Base-by-base conservation (phyloP, 2,329 filamentous ascomycete species). In the Aspergillus sp. region DNA sequence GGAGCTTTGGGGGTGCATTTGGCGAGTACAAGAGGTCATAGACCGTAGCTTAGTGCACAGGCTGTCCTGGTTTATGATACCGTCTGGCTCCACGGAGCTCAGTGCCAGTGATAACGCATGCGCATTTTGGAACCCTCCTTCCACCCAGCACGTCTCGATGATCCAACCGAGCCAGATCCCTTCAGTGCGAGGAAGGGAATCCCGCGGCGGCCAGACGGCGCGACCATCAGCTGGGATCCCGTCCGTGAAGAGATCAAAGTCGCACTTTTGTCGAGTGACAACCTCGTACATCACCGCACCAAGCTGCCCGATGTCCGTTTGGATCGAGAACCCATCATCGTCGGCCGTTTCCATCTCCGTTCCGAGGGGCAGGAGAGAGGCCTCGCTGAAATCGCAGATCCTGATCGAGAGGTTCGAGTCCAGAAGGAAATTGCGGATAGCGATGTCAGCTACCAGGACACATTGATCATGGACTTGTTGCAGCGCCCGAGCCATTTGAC, bases 271-370 rank as follows among this genome's bases (percentile, higher is more conserved):
- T 14, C 58, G 61, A 36, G 57, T 63, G 7, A 64, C 50, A 10
- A 69, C 53, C 47, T 68, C 62, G 53, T 63, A 70, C 23, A 68
- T 66, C 17, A 65, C 61, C 2, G 59, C 58, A 20, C 61, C 65
- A 17, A 67, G 50, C 44, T 61, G 62, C 13, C 59, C 62, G 46
- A 68, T 63, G 44, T 68, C 65, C 5, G 54, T 65, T 16, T 63
- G 55, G 42, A 64, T 53, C 2, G 62, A 60, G 45, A 58, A 66
- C n/a, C 62, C 61, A 14, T 31, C 29, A 45, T 64, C 52, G 25
- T 64, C 57, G 41, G 45, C 54, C 0, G 47, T 56, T 42, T 60
- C 50, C 49, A 68, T 60, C 53, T 52, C 16, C 23, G 51, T 56
- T 16, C 60, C 49, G 16, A 59, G 50, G 16, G 58, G 50, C 49